These are phyloP conservation scores for Litchi chinensis DNA, from an alignment of 345 rosid species.

Conservation along the genomic window DNA sequence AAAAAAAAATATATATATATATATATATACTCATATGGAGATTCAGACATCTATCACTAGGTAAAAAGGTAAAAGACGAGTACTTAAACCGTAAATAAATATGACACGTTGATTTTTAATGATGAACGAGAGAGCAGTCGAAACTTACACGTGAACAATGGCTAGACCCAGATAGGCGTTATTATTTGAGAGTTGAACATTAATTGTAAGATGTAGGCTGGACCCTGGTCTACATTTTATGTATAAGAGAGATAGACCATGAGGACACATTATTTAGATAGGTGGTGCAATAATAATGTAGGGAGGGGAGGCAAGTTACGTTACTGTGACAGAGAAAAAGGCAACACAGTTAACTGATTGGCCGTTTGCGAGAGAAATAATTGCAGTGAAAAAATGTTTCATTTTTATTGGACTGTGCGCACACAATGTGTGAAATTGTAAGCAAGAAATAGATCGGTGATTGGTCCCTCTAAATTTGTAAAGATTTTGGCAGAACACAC, in stretches of 20 bases:
- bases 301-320: neutral
- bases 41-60: too few relatives aligned
- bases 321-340: neutral
- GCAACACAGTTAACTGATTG: slow-evolving; percentile 8
- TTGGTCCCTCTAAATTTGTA: slow-evolving; percentile 3
- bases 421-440: neutral
- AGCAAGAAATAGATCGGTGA: neutral
- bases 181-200: neutral
- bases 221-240: neutral
- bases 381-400: neutral
- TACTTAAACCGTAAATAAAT: too few relatives aligned
- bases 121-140: too few relatives aligned
- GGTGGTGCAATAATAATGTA: neutral
- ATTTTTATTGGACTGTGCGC: neutral
- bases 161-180: neutral
- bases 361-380: slow-evolving; percentile 12
- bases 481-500: neutral
- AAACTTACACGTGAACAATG: too few relatives aligned
- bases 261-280: neutral
- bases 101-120: too few relatives aligned
- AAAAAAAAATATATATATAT: too few relatives aligned
- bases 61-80: too few relatives aligned
- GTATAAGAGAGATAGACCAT: neutral
- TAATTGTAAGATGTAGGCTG: neutral
- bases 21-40: too few relatives aligned